Evolutionary conservation across 2,329 filamentous ascomycete genomes (phyloP).

Genomic region (Aspergillus costaricaensis): DNA sequence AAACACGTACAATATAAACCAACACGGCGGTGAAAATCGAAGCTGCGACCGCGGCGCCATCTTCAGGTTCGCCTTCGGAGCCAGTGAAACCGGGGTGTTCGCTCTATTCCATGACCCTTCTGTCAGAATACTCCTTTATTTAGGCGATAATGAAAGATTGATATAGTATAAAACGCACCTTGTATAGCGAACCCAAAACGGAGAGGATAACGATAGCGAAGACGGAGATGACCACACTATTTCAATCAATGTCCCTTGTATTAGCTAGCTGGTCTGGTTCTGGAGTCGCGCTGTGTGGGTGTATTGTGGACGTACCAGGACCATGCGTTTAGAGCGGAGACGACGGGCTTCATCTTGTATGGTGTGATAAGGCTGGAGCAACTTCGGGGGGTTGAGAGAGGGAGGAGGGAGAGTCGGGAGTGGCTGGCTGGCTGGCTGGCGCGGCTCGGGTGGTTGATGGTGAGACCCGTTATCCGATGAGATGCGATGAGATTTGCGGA

Average conservation of each 20-base stretch:
- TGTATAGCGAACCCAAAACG: slow-evolving; percentile 71
- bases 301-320: slow-evolving; percentile 67
- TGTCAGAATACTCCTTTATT: neutral
- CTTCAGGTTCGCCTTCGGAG: slow-evolving; percentile 65
- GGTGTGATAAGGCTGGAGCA: slow-evolving; percentile 1
- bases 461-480: no score
- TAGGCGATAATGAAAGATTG: neutral
- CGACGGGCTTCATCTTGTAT: slow-evolving; percentile 85
- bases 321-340: slow-evolving; percentile 91
- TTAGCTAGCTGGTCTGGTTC: slow-evolving; percentile 13
- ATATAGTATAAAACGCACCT: slow-evolving; percentile 47
- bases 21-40: slow-evolving; percentile 87
- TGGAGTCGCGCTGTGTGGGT: neutral
- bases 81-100: slow-evolving; percentile 85
- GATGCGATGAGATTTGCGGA: no score
- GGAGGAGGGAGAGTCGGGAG: neutral
- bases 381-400: neutral
- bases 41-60: slow-evolving; percentile 75
- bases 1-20: slow-evolving; percentile 76
- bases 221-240: slow-evolving; percentile 69
- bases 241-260: neutral
- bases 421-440: slow-evolving; percentile 8
- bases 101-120: slow-evolving; percentile 36
- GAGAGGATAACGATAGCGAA: slow-evolving; percentile 68
- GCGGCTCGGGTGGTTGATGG: neutral